Percentiles rank a stretch among this genome's conserved stretches.
These are phyloP conservation scores for Phytophthora sansomeana DNA, from an alignment of 352 stramenopile genomes.

Conservation along the genomic window DNA sequence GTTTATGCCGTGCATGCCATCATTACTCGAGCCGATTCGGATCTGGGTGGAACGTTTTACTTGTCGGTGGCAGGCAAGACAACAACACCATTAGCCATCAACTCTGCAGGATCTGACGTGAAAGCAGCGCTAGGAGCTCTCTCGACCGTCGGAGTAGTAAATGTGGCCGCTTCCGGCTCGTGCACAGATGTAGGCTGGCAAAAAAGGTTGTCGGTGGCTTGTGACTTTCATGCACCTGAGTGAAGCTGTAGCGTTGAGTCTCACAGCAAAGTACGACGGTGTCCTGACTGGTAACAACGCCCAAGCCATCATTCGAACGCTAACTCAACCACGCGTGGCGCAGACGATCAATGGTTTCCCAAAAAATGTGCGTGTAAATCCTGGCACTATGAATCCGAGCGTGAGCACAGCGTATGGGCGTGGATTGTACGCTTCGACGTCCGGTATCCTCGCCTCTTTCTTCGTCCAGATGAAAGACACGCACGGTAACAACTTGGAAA, in stretches of 20 bases:
- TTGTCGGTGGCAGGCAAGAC: constrained; percentile 58
- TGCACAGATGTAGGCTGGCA: constrained; percentile 55
- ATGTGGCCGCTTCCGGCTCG: constrained; percentile 35
- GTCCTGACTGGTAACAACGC: constrained; percentile 80
- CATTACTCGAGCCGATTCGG: constrained; percentile 50
- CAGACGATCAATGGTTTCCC: constrained; percentile 72
- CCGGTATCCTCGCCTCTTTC: constrained; percentile 64
- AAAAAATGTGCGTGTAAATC: constrained; percentile 62
- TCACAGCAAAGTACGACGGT: constrained; percentile 64
- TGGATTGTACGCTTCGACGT: constrained; percentile 64
- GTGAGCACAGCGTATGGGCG: constrained; percentile 73
- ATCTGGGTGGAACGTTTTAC: constrained; percentile 71
- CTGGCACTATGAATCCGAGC: constrained; percentile 70
- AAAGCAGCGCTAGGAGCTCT: constrained; percentile 75
- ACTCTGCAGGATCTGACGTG: constrained; percentile 47
- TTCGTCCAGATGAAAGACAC: constrained; percentile 87
- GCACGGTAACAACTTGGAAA: constrained; percentile 79
- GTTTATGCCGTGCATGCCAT: constrained; percentile 84
- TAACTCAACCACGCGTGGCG: constrained; percentile 42
- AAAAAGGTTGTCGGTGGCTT: constrained; percentile 73
- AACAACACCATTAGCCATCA: constrained; percentile 67
- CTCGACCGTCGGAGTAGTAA: constrained; percentile 50
- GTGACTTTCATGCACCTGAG: constrained; percentile 59
- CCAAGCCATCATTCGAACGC: constrained; percentile 30
- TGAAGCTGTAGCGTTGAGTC: constrained; percentile 23